Conservation (phyloP, 2,329 filamentous ascomycete species). For the Botrytis paeoniae region DNA sequence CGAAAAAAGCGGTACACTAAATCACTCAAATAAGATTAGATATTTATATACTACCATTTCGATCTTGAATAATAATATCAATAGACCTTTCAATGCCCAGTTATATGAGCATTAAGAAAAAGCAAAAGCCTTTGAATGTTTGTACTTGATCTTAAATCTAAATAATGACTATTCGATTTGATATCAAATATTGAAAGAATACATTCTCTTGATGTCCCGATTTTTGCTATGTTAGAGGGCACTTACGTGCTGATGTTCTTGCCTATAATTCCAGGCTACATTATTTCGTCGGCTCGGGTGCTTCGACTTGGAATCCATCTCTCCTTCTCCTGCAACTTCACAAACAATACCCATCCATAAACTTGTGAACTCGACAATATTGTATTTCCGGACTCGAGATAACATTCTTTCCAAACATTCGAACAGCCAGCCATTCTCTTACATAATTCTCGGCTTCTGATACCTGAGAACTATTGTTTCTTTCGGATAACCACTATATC, state of each 20-base stretch:
- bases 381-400: background rate
- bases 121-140: background rate
- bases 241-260: background rate
- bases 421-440: background rate
- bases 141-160: background rate
- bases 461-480: background rate
- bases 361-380: background rate
- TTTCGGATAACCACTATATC: background rate
- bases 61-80: background rate
- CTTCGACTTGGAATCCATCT: background rate
- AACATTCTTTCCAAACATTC: background rate
- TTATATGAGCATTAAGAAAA: background rate
- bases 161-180: background rate
- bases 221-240: background rate
- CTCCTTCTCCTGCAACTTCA: background rate
- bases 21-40: background rate
- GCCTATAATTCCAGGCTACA: constrained; percentile 1
- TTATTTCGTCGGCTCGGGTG: background rate
- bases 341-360: background rate
- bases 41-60: background rate
- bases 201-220: background rate
- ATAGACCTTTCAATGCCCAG: background rate
- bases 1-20: background rate
- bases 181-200: background rate
- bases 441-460: background rate